Conservation (phyloP, 306 rosid species). For the Sechiopsis laciniata region DNA sequence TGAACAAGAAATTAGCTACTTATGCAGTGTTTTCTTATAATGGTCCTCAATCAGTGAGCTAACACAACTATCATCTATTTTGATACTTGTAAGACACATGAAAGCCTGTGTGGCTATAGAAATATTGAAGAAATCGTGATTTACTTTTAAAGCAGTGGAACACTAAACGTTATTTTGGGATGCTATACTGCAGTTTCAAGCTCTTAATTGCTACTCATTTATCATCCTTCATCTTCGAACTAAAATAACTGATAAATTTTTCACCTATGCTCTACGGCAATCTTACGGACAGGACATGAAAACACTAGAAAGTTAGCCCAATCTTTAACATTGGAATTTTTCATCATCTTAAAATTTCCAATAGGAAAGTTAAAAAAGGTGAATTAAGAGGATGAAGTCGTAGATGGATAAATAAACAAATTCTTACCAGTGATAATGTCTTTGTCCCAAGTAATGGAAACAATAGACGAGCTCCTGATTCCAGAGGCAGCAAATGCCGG, state of each 20-base stretch:
- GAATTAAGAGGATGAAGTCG: neutral
- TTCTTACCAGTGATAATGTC: constrained; percentile 81
- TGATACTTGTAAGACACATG: no score
- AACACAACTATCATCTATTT: neutral
- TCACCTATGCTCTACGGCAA: neutral
- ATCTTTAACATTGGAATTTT: neutral
- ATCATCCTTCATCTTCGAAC: neutral
- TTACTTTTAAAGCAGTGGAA: neutral
- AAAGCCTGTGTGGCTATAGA: neutral
- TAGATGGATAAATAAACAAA: constrained; percentile 4
- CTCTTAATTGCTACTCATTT: neutral
- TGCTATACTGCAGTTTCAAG: neutral
- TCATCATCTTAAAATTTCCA: constrained; percentile 12
- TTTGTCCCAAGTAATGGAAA: constrained; percentile 72
- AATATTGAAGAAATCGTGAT: neutral
- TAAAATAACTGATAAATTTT: neutral
- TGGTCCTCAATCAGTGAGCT: neutral
- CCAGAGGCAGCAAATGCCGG: constrained; percentile 83
- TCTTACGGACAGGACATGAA: neutral
- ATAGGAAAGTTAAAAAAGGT: neutral
- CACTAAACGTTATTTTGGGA: neutral
- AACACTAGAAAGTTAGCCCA: neutral
- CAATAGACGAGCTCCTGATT: constrained; percentile 74
- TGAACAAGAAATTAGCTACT: constrained; percentile 1
- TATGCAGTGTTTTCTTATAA: neutral